Base-by-base conservation (phyloP, 1,284 basidiomycete genomes). In the Tylopilus sp. region DNA sequence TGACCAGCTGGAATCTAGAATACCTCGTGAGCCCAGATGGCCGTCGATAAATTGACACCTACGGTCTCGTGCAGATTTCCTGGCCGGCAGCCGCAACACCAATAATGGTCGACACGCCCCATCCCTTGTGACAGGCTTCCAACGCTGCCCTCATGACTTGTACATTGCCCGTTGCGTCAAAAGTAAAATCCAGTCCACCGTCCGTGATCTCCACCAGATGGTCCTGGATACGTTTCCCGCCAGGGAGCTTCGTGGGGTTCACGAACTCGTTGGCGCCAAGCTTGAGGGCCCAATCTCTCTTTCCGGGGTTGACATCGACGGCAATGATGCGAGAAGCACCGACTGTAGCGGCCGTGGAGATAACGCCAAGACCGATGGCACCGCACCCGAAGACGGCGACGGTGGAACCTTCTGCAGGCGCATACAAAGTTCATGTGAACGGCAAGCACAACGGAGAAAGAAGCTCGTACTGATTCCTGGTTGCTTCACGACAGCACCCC, bases 41-140 rank as follows among this genome's bases (percentile, higher is more conserved):
- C 21, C 10, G 6, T 26, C 39, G 4, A 11, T 31, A 31, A 36
- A 23, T n/a, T 10, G 35, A 16, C 41, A 79, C 88, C 74, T 68
- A 92, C 80, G 96, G 96, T 55, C 97, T 80, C 41, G 97, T 99
- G 10, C 92, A 83, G 62, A 99, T 98, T 72, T 99, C 96, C 65
- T 97, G 86, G 6, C 97, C 97, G n/a, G 97, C 92, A 34, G 92
- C 89, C 6, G 92, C 92, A 35, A 96, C 92, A 57, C 92, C 97
- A 55, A 98, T 97, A 58, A 98, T 71, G 45, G 93, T 98, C 55
- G 86, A 92, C 35, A 97, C 86, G 65, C 97, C 96, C 94, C 94
- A 97, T n/a, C 94, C 94, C 70, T 99, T 99, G 74, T 99, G 97
- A 71, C 95, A 98, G 16, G 92, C 88, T 74, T 99, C 96, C 45